Conservation (phyloP, 257 asterid genomes). For the Nicotiana benthamiana region DNA sequence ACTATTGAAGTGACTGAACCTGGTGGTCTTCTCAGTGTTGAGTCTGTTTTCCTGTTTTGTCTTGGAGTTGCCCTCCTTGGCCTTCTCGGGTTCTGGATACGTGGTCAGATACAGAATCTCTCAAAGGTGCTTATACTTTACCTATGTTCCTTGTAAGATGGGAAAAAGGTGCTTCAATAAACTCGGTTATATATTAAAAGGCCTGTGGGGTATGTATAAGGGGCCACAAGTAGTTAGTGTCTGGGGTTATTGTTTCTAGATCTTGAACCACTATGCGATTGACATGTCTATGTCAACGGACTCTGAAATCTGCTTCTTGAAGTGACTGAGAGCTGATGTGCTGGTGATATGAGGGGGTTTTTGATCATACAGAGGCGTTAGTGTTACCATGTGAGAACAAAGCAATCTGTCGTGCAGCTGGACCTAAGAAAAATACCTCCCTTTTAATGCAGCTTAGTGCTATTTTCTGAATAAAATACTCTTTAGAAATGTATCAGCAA, state of each 20-base stretch:
- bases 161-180: not conserved
- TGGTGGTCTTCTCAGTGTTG: constrained; percentile 78
- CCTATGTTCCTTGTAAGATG: not conserved
- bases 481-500: not conserved
- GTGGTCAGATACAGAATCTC: constrained; percentile 48
- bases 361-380: not conserved
- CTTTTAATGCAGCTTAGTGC: not conserved
- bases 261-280: not conserved
- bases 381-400: not conserved
- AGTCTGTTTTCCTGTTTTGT: constrained; percentile 86
- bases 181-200: not conserved
- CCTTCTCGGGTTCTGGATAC: constrained; percentile 64
- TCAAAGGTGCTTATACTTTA: constrained; percentile 58
- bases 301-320: not conserved
- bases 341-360: not conserved
- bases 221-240: not conserved
- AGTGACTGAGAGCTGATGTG: not conserved
- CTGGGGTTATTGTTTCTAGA: not conserved
- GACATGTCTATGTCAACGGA: not conserved
- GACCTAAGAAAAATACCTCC: not conserved
- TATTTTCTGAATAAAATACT: not conserved
- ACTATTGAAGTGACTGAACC: constrained; percentile 88
- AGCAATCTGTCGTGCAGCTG: not conserved
- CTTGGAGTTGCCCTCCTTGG: constrained; percentile 67
- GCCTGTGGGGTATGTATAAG: not conserved